phyloP scores from a whole-genome alignment of 495 filamentous ascomycete genomes.

The Astrothelium macrocarpum region DNA sequence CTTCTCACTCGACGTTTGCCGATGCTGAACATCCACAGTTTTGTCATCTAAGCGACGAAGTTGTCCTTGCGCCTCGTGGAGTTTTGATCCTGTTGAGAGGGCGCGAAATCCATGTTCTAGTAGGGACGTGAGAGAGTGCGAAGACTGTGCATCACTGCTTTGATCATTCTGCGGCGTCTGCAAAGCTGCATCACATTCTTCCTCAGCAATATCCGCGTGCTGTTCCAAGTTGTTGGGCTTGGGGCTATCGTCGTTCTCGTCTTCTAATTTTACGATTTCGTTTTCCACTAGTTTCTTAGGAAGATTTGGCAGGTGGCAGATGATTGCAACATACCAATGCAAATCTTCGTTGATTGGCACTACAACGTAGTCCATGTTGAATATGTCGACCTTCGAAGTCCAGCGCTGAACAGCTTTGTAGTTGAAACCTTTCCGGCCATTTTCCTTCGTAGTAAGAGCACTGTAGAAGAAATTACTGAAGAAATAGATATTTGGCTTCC shows the following conservation, averaged over 20 bases:
- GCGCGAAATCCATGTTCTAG: not conserved
- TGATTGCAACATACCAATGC: slow-evolving; percentile 95
- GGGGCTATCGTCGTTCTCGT: not conserved
- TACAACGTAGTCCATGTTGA: slow-evolving; percentile 78
- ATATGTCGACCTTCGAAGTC: slow-evolving; percentile 79
- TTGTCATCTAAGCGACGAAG: not conserved
- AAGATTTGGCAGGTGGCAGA: slow-evolving; percentile 69
- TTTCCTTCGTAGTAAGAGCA: slow-evolving; percentile 51
- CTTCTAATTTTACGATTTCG: slow-evolving; percentile 15
- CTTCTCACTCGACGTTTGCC: not conserved
- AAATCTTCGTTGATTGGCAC: slow-evolving; percentile 77
- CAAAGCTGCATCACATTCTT: not conserved
- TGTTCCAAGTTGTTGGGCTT: not conserved
- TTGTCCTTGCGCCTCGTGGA: not conserved
- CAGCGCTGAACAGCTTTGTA: slow-evolving; percentile 77
- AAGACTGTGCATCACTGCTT: not conserved
- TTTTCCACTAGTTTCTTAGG: not conserved
- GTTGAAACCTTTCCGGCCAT: slow-evolving; percentile 54
- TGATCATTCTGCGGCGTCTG: not conserved
- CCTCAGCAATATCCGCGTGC: not conserved
- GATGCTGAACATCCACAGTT: not conserved
- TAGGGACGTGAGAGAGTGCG: not conserved
- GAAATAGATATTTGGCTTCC: slow-evolving; percentile 59
- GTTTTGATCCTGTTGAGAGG: not conserved
- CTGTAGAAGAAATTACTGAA: slow-evolving; percentile 90